Percentiles rank a stretch among this genome's conserved stretches.
Evolutionary conservation across 345 rosid species (phyloP).

Genomic region (Citrus sp.): DNA sequence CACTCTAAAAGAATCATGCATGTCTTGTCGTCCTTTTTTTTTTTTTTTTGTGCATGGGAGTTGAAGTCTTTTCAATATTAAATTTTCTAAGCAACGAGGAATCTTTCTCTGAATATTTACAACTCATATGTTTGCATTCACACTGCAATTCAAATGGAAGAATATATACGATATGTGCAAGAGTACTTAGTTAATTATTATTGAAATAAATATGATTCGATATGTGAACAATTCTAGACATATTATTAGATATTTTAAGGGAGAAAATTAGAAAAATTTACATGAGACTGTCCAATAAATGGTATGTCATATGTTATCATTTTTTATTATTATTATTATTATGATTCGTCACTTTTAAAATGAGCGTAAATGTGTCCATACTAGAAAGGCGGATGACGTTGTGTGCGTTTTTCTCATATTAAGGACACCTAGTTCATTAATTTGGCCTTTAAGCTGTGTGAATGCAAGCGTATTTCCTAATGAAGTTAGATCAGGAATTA

Average conservation of each 20-base stretch:
- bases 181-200: neutral
- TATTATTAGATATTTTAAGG: neutral
- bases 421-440: neutral
- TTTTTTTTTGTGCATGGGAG: conserved; percentile 31
- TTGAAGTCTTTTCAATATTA: conserved; percentile 23
- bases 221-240: neutral
- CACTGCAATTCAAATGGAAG: neutral
- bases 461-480: neutral
- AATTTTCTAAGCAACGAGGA: conserved; percentile 16
- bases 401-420: too few species aligned
- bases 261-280: too few species aligned
- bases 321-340: too few species aligned
- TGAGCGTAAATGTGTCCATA: too few species aligned
- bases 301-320: too few species aligned
- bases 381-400: too few species aligned
- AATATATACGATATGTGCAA: neutral
- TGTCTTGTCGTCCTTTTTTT: conserved; percentile 12
- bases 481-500: neutral
- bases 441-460: neutral
- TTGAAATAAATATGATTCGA: neutral
- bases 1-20: conserved; percentile 2
- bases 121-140: neutral
- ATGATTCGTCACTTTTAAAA: too few species aligned
- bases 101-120: conserved; percentile 17
- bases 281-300: too few species aligned